phyloP scores from a whole-genome alignment of 1,284 basidiomycete genomes.

The Coniferiporia weirii region DNA sequence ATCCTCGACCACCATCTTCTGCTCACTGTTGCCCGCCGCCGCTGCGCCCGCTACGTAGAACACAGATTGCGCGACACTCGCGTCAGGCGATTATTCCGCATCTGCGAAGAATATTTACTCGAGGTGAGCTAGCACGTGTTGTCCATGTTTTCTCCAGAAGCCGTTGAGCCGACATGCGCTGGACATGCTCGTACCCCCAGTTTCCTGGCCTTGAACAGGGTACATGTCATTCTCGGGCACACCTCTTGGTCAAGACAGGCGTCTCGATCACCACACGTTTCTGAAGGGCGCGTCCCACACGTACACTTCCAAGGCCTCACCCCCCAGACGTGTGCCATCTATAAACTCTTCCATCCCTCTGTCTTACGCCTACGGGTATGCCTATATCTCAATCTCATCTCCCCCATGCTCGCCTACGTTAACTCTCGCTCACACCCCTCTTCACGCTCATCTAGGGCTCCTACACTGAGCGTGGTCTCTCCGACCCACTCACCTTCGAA shows the following conservation, averaged over 20 bases:
- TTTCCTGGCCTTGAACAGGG: slow-evolving; percentile 17
- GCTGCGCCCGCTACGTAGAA: not conserved
- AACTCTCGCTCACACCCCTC: slow-evolving; percentile 10
- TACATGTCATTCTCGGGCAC: slow-evolving; percentile 83
- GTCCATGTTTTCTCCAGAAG: slow-evolving; percentile 4
- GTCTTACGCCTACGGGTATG: slow-evolving; percentile 67
- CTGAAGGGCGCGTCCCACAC: slow-evolving; percentile 54
- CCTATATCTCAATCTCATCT: slow-evolving; percentile 20
- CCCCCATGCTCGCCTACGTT: slow-evolving; percentile 4
- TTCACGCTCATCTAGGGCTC: slow-evolving; percentile 40
- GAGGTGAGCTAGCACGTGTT: slow-evolving; percentile 15
- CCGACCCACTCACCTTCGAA: slow-evolving; percentile 19
- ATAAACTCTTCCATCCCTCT: slow-evolving; percentile 41
- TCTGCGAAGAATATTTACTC: not conserved
- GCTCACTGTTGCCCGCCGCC: not conserved
- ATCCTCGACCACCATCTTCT: not conserved
- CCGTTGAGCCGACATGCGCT: slow-evolving; percentile 13
- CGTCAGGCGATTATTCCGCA: not conserved
- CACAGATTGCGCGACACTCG: slow-evolving; percentile 4
- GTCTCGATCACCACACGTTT: slow-evolving; percentile 73
- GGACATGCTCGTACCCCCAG: slow-evolving; percentile 6
- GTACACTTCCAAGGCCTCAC: slow-evolving; percentile 24
- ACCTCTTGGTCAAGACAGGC: slow-evolving; percentile 75
- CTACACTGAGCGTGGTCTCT: slow-evolving; percentile 45
- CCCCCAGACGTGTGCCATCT: slow-evolving; percentile 32